Conservation (phyloP, 2,329 filamentous ascomycete genomes). For the Trichoderma aggressivum region DNA sequence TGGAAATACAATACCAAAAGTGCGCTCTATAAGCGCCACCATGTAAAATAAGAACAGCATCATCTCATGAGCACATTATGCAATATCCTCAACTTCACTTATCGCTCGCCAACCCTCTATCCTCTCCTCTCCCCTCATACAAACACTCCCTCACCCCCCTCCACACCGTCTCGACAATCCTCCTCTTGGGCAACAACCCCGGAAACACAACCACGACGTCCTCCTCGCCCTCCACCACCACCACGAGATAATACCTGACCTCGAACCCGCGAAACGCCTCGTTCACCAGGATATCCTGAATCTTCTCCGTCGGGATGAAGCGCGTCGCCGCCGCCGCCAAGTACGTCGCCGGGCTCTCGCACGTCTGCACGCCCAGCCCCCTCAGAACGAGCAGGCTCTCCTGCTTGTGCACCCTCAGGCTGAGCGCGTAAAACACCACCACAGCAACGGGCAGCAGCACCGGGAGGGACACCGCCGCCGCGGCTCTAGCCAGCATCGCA, state of each 20-base stretch:
- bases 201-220: conserved; percentile 96
- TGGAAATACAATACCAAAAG: neutral
- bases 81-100: neutral
- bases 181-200: conserved; percentile 66
- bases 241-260: conserved; percentile 82
- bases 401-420: conserved; percentile 53
- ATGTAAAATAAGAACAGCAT: neutral
- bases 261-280: conserved; percentile 93
- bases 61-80: neutral
- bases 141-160: conserved; percentile 78
- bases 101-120: conserved; percentile 26
- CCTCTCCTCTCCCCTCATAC: conserved; percentile 52
- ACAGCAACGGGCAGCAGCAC: conserved; percentile 38
- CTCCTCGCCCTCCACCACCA: conserved; percentile 85
- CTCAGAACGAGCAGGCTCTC: conserved; percentile 87
- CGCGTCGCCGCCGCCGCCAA: conserved; percentile 49
- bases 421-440: conserved; percentile 41
- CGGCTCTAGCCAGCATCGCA: conserved; percentile 31
- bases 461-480: conserved; percentile 37
- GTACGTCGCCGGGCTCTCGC: conserved; percentile 60
- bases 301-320: conserved; percentile 84
- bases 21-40: neutral
- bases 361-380: conserved; percentile 87
- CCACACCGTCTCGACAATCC: conserved; percentile 86
- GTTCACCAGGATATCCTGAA: conserved; percentile 90